A percentile compares a stretch with the other conserved stretches of the same genome.
phyloP scores from a whole-genome alignment of 352 stramenopile species.

The Pythium sp. region DNA sequence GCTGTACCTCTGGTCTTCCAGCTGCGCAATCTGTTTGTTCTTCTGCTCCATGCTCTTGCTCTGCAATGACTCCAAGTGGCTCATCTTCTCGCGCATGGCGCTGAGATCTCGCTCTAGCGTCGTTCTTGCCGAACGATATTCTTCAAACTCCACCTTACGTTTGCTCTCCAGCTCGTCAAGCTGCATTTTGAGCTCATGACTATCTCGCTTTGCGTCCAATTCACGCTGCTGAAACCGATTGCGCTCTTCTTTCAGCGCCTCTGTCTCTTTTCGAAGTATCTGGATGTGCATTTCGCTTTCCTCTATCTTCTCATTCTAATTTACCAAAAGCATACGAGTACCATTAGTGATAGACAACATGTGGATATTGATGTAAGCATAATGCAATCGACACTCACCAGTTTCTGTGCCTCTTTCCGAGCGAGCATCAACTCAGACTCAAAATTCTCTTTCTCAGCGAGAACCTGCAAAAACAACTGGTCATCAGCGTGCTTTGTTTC shows the following conservation, averaged over 20 bases:
- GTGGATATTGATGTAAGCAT: background rate
- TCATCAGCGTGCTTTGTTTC: conserved; percentile 26
- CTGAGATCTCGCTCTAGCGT: conserved; percentile 55
- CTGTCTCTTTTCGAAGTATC: conserved; percentile 41
- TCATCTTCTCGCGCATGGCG: conserved; percentile 53
- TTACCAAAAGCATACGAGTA: background rate
- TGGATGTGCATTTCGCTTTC: conserved; percentile 48
- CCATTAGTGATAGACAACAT: background rate
- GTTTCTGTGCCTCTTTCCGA: conserved; percentile 46
- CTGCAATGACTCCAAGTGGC: conserved; percentile 38
- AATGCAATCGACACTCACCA: conserved; percentile 22
- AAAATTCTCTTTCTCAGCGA: conserved; percentile 67
- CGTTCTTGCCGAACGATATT: conserved; percentile 46
- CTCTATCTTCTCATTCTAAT: conserved; percentile 47
- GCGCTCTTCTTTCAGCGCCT: conserved; percentile 52
- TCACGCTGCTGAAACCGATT: conserved; percentile 62
- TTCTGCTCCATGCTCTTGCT: conserved; percentile 50
- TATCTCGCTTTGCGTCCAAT: conserved; percentile 47
- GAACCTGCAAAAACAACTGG: conserved; percentile 57
- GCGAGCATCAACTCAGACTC: conserved; percentile 35
- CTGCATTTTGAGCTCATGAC: conserved; percentile 62
- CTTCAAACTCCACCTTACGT: conserved; percentile 66
- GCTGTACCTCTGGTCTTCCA: conserved; percentile 63
- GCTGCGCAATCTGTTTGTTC: conserved; percentile 44
- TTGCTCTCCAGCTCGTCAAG: conserved; percentile 67